Percentiles rank a stretch among this genome's conserved stretches.
Evolutionary conservation across 495 filamentous ascomycete genomes (phyloP).

Genomic region (Durotheca rogersii): DNA sequence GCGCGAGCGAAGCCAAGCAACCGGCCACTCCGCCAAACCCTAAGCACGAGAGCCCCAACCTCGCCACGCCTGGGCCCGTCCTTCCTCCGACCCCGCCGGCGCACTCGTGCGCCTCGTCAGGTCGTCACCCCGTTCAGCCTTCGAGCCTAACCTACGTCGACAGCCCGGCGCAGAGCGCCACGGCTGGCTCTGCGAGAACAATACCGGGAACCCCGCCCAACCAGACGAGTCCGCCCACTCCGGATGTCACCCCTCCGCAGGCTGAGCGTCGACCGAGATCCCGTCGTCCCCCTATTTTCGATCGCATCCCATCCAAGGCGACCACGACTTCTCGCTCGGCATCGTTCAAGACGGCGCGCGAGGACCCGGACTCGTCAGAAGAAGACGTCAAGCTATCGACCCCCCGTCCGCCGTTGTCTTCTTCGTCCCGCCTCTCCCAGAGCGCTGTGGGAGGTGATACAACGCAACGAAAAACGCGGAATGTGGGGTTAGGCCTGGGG

Average conservation of each 20-base stretch:
- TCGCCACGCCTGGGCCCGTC: slow-evolving; percentile 38
- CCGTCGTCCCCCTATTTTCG: slow-evolving; percentile 40
- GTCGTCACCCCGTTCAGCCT: slow-evolving; percentile 39
- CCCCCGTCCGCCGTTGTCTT: slow-evolving; percentile 49
- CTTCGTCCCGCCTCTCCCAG: slow-evolving; percentile 42
- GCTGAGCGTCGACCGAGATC: slow-evolving; percentile 38
- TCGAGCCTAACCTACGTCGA: slow-evolving; percentile 38
- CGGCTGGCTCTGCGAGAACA: slow-evolving; percentile 31
- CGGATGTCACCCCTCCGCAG: slow-evolving; percentile 68
- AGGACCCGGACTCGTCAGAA: slow-evolving; percentile 61
- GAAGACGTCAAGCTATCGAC: slow-evolving; percentile 52
- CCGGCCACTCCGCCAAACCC: slow-evolving; percentile 27
- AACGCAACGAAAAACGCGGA: slow-evolving; percentile 36
- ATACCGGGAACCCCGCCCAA: slow-evolving; percentile 58
- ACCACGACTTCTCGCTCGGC: slow-evolving; percentile 61
- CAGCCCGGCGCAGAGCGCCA: slow-evolving; percentile 37
- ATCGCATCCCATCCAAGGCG: slow-evolving; percentile 49
- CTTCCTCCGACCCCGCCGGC: slow-evolving; percentile 56
- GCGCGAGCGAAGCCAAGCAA: slow-evolving; percentile 12
- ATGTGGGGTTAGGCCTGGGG: slow-evolving; percentile 53
- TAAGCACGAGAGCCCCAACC: slow-evolving; percentile 33
- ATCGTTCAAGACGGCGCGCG: slow-evolving; percentile 72
- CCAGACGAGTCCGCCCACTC: slow-evolving; percentile 67
- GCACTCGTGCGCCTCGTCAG: slow-evolving; percentile 54
- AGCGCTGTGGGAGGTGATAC: slow-evolving; percentile 36